These are phyloP conservation scores for Kentomonas sorsogonicus DNA, from an alignment of 208 protist genomes.

Conservation along the genomic window DNA sequence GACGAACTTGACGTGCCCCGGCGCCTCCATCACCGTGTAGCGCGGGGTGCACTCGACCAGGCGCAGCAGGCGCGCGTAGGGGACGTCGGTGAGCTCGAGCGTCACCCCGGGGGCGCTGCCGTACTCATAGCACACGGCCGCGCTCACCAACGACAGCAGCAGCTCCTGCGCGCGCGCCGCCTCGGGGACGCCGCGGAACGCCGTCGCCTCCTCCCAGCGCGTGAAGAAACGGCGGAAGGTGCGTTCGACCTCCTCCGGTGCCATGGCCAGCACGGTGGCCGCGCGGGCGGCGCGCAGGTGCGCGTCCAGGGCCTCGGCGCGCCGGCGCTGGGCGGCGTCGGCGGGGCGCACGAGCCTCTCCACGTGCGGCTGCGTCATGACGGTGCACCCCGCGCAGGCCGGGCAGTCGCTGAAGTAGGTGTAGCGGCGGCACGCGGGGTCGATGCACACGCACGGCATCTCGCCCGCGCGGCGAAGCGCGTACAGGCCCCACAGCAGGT, in stretches of 20 bases:
- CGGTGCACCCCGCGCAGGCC: conserved; percentile 50
- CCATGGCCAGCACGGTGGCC: conserved; percentile 26
- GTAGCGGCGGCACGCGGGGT: conserved; percentile 33
- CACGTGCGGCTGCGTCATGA: conserved; percentile 53
- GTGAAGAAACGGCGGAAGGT: conserved; percentile 45
- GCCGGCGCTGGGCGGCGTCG: background rate
- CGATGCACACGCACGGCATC: conserved; percentile 58
- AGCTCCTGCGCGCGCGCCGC: conserved; percentile 34
- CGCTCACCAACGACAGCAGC: conserved; percentile 47
- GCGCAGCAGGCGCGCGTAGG: conserved; percentile 57
- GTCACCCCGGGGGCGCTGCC: conserved; percentile 43
- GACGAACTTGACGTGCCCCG: conserved; percentile 65
- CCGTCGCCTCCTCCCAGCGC: conserved; percentile 38
- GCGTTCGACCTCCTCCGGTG: conserved; percentile 27
- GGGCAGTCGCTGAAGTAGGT: conserved; percentile 43
- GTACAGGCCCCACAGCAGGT: conserved; percentile 69
- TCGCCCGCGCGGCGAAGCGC: conserved; percentile 37
- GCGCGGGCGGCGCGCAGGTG: conserved; percentile 26
- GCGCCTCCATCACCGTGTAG: conserved; percentile 66
- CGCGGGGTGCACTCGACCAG: conserved; percentile 26
- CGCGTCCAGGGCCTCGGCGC: conserved; percentile 47
- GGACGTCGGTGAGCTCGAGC: conserved; percentile 55
- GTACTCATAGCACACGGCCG: conserved; percentile 69
- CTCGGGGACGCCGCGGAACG: conserved; percentile 31
- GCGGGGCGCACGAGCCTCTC: conserved; percentile 34